A percentile compares a stretch with the other conserved stretches of the same genome.
phyloP scores from a whole-genome alignment of 495 filamentous ascomycete species.

The Durotheca rogersii region DNA sequence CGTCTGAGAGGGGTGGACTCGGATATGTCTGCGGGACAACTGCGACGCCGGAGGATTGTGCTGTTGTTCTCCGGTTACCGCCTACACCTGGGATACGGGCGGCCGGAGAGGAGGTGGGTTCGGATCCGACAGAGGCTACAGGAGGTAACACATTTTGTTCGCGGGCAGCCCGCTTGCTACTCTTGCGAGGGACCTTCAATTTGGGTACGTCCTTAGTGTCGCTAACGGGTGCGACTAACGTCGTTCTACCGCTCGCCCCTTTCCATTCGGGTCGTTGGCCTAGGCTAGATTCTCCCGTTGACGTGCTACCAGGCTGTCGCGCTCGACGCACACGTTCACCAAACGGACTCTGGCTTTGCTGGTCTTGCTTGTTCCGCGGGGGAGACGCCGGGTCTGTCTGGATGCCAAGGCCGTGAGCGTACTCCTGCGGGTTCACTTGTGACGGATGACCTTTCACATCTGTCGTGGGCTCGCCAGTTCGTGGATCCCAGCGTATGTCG shows the following conservation, averaged over 20 bases:
- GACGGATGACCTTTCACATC: conserved; percentile 46
- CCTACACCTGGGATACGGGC: conserved; percentile 1
- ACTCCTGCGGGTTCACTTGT: conserved; percentile 50
- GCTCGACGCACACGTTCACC: conserved; percentile 46
- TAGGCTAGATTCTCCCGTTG: conserved; percentile 35
- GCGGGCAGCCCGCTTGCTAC: conserved; percentile 38
- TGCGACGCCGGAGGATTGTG: conserved; percentile 22
- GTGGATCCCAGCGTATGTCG: conserved; percentile 49
- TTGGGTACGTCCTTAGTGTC: conserved; percentile 46
- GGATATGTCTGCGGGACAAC: conserved; percentile 34
- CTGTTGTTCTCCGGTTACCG: conserved; percentile 1
- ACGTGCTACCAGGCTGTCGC: conserved; percentile 39
- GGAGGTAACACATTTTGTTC: conserved; percentile 17
- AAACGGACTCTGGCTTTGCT: conserved; percentile 34
- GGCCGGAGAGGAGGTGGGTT: conserved; percentile 15
- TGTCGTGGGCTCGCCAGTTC: conserved; percentile 51
- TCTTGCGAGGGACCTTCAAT: conserved; percentile 49
- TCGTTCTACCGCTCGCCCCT: conserved; percentile 53
- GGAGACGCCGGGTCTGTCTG: conserved; percentile 24
- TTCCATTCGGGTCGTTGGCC: conserved; percentile 51
- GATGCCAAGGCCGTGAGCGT: conserved; percentile 40
- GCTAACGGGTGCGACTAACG: conserved; percentile 49
- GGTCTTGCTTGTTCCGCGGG: conserved; percentile 24
- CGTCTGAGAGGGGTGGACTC: conserved; percentile 39
- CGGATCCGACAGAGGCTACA: conserved; percentile 27